Percentiles rank a stretch among this genome's conserved stretches.
These are phyloP conservation scores for Ophiosphaerella herpotricha DNA, from an alignment of 2,329 filamentous ascomycete species.

Conservation along the genomic window DNA sequence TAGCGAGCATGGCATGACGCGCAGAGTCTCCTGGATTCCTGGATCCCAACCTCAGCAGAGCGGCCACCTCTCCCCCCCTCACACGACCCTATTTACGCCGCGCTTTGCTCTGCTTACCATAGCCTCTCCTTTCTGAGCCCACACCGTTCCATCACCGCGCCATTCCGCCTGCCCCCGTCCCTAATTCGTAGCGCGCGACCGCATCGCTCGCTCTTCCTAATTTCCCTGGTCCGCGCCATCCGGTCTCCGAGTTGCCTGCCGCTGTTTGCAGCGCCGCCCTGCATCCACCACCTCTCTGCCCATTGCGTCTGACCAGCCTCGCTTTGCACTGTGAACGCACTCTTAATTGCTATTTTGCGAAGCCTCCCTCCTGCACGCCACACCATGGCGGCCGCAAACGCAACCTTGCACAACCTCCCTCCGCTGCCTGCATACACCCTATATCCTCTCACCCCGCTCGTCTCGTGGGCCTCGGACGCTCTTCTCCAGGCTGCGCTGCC, in stretches of 20 bases:
- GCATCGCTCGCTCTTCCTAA: slow-evolving; percentile 29
- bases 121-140: slow-evolving; percentile 40
- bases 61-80: slow-evolving; percentile 31
- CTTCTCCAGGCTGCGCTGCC: slow-evolving; percentile 76
- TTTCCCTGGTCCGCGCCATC: slow-evolving; percentile 36
- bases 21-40: slow-evolving; percentile 11
- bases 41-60: not conserved
- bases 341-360: slow-evolving; percentile 6
- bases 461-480: slow-evolving; percentile 81
- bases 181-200: not conserved
- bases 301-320: not conserved
- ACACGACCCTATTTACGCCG: slow-evolving; percentile 26
- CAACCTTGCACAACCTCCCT: slow-evolving; percentile 67
- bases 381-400: slow-evolving; percentile 53
- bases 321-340: not conserved
- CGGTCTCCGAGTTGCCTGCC: slow-evolving; percentile 13
- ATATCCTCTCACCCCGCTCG: slow-evolving; percentile 69
- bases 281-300: slow-evolving; percentile 3
- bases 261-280: slow-evolving; percentile 7
- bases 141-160: not conserved
- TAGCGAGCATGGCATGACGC: slow-evolving; percentile 28
- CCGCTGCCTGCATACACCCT: slow-evolving; percentile 84
- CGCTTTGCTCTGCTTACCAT: slow-evolving; percentile 34
- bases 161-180: too few relatives aligned
- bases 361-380: slow-evolving; percentile 13